A percentile compares a stretch with the other conserved stretches of the same genome.
These are phyloP conservation scores for Tolypocladium tundrense DNA, from an alignment of 2,329 filamentous ascomycete genomes.

Conservation along the genomic window DNA sequence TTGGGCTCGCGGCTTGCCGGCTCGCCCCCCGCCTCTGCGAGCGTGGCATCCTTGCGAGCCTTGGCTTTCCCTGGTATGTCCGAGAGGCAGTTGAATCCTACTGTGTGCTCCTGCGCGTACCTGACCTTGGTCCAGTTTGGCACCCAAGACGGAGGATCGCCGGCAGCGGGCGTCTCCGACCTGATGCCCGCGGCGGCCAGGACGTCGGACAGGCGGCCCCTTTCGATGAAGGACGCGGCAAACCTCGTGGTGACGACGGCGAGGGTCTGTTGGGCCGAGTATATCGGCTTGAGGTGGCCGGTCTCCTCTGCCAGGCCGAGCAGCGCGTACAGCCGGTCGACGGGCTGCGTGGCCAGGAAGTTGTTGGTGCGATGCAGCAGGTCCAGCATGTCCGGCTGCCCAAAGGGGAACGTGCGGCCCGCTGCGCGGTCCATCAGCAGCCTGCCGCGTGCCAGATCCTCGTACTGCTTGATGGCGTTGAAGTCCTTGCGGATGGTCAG, in stretches of 20 bases:
- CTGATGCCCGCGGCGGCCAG: conserved; percentile 3
- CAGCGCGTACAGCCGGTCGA: background rate
- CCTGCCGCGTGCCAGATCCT: too few species aligned
- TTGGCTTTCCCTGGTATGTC: background rate
- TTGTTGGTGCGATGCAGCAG: too few species aligned
- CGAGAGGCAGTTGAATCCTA: background rate
- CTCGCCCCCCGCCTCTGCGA: background rate
- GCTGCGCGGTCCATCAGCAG: too few species aligned
- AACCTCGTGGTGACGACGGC: conserved; percentile 2
- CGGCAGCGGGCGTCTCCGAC: background rate
- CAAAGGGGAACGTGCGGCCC: too few species aligned
- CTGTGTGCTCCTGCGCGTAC: background rate
- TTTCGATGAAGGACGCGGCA: conserved; percentile 3
- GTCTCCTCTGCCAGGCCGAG: conserved; percentile 4
- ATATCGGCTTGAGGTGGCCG: conserved; percentile 1
- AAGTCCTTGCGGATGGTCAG: too few species aligned
- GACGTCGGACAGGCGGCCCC: conserved; percentile 1
- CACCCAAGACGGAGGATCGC: conserved; percentile 3
- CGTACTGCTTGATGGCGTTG: too few species aligned
- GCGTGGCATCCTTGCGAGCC: background rate
- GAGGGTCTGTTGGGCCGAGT: conserved; percentile 3
- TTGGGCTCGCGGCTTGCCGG: background rate
- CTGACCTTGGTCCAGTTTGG: conserved; percentile 4
- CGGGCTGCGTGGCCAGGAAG: too few species aligned
- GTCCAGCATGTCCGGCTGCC: too few species aligned